A percentile compares a stretch with the other conserved stretches of the same genome.
Conservation (phyloP, 495 filamentous ascomycete genomes). For the Aspergillus sparsus region DNA sequence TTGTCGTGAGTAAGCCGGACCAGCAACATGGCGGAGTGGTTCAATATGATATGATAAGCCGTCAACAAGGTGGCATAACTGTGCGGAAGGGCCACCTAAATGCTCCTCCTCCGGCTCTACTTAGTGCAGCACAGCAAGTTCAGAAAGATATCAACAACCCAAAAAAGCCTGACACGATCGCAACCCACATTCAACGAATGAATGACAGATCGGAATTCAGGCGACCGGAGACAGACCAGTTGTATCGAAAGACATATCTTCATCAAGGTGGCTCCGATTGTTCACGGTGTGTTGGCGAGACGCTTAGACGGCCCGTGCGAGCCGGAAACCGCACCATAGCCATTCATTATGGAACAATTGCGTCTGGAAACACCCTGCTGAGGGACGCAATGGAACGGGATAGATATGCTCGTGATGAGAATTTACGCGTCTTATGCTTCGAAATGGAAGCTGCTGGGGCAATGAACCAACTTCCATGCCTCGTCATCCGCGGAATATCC, state of each 20-base stretch:
- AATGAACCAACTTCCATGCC: slow-evolving; percentile 28
- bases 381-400: slow-evolving; percentile 21
- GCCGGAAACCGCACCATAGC: not conserved
- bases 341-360: slow-evolving; percentile 28
- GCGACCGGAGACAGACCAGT: not conserved
- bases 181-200: not conserved
- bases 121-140: not conserved
- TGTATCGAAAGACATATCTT: not conserved
- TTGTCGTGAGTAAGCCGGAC: slow-evolving; percentile 25
- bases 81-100: slow-evolving; percentile 29
- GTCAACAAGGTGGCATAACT: slow-evolving; percentile 17
- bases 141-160: too few relatives aligned
- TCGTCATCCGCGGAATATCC: slow-evolving; percentile 37
- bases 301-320: not conserved
- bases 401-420: not conserved
- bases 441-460: slow-evolving; percentile 44
- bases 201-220: not conserved
- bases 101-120: slow-evolving; percentile 23
- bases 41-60: slow-evolving; percentile 30
- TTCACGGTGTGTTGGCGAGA: not conserved
- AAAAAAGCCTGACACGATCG: too few relatives aligned
- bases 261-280: not conserved
- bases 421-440: slow-evolving; percentile 26
- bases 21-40: slow-evolving; percentile 17
- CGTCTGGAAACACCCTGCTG: slow-evolving; percentile 32